Evolutionary conservation across 805 yeast genomes (phyloP).

Genomic region (Spathaspora passalidarum): DNA sequence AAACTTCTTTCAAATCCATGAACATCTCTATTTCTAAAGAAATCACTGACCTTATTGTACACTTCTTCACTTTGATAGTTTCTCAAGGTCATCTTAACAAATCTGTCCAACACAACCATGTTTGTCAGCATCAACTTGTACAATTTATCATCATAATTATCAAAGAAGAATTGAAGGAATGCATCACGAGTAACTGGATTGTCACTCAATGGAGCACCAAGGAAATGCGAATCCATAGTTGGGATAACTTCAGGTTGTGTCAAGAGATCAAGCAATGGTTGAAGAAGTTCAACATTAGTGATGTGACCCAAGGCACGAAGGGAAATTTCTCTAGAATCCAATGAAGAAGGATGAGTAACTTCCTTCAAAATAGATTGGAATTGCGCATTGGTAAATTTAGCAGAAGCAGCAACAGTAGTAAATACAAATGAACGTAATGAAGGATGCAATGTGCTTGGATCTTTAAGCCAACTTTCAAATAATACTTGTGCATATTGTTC

Average conservation of each 20-base stretch:
- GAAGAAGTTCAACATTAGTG: slow-evolving; percentile 31
- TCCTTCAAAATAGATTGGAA: slow-evolving; percentile 44
- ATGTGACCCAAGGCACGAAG: slow-evolving; percentile 53
- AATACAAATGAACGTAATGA: slow-evolving; percentile 43
- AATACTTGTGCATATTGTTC: slow-evolving; percentile 30
- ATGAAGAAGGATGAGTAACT: slow-evolving; percentile 46
- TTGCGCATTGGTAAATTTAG: slow-evolving; percentile 26
- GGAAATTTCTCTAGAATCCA: slow-evolving; percentile 59
- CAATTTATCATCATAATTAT: slow-evolving; percentile 43
- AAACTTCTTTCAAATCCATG: slow-evolving; percentile 55
- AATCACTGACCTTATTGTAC: slow-evolving; percentile 26
- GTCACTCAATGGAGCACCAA: slow-evolving; percentile 44
- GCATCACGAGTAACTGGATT: slow-evolving; percentile 41
- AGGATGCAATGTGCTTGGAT: slow-evolving; percentile 34
- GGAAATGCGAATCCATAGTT: slow-evolving; percentile 57
- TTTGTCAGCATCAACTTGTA: slow-evolving; percentile 44
- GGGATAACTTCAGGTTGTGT: slow-evolving; percentile 45
- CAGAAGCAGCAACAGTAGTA: slow-evolving; percentile 39
- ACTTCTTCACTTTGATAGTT: slow-evolving; percentile 38
- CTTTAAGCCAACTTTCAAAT: slow-evolving; percentile 21
- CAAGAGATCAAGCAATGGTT: slow-evolving; percentile 38
- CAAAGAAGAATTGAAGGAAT: slow-evolving; percentile 50
- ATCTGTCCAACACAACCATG: slow-evolving; percentile 51
- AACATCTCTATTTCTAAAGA: slow-evolving; percentile 29
- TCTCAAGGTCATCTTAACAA: slow-evolving; percentile 36